Evolutionary conservation across 495 filamentous ascomycete species (phyloP), one percentile per base, ranked within the genome.

Genomic region (Penicillium crystallinum): DNA sequence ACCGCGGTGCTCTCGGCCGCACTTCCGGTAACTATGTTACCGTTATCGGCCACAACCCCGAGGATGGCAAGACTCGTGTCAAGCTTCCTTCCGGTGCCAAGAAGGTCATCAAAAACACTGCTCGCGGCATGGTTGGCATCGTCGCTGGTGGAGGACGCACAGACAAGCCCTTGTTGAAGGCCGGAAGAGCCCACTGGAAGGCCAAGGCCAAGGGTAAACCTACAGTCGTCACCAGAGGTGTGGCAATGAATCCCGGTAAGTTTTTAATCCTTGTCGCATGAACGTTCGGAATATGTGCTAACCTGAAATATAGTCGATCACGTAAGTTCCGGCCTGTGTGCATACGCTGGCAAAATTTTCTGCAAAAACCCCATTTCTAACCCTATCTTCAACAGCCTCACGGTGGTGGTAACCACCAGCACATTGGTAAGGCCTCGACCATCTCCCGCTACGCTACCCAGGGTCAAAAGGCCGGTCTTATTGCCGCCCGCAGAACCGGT

Each of bases 221-320:
- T 95, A 93, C 93, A 95, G 74, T n/a, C n/a, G 97, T 95, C 88
- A 99, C 93, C 83, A 91, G 93, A 90, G 93, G 93, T 95, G 93
- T 99, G 83, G 93, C 93, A 75, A 99, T 99, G 93, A 99, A 99
- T 80, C 93, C 93, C 59, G 93, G n/a, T n/a, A n/a, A n/a, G n/a
- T n/a, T n/a, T n/a, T n/a, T n/a, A n/a, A n/a, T n/a, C n/a, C n/a
- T n/a, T n/a, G n/a, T n/a, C n/a, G n/a, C n/a, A n/a, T n/a, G n/a
- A n/a, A n/a, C n/a, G n/a, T n/a, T n/a, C n/a, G n/a, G n/a, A n/a
- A n/a, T n/a, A n/a, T n/a, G n/a, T n/a, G 23, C 23, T 27, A 27
- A 27, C 23, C 3, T 3, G 3, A 7, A 7, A 27, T 7, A 27
- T 27, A 27, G 23, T 98, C 64, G 93, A 98, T 80, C 93, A 97